Evolutionary conservation across 2,329 filamentous ascomycete genomes (phyloP).

Genomic region (Xylaria sp.): DNA sequence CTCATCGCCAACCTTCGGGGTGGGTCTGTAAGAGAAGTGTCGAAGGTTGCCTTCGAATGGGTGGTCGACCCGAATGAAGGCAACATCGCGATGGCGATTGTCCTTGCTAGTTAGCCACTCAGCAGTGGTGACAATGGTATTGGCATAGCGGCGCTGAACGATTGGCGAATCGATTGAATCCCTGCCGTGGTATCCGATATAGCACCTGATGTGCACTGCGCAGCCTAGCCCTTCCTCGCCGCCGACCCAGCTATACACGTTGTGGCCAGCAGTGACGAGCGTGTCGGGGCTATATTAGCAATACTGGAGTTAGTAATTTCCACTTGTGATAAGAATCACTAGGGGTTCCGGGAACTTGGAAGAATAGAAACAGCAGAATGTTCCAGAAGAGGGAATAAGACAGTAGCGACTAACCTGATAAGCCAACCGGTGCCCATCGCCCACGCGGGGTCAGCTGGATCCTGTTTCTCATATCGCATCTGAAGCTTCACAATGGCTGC

Average conservation of each 20-base stretch:
- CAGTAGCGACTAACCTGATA: background rate
- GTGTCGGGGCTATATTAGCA: background rate
- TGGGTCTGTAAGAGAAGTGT: constrained; percentile 16
- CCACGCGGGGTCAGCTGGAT: background rate
- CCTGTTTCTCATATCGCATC: constrained; percentile 22
- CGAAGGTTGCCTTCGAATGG: constrained; percentile 17
- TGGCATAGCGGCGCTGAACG: constrained; percentile 6
- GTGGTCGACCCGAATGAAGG: constrained; percentile 13
- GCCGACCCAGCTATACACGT: constrained; percentile 10
- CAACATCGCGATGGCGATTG: constrained; percentile 18
- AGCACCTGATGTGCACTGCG: constrained; percentile 16
- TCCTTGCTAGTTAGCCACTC: constrained; percentile 21
- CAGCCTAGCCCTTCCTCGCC: constrained; percentile 9
- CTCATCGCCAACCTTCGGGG: constrained; percentile 12
- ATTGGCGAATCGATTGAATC: constrained; percentile 14
- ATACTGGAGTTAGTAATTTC: background rate
- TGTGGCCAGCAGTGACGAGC: constrained; percentile 16
- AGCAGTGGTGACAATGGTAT: constrained; percentile 9
- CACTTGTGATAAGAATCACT: background rate
- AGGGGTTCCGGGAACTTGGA: background rate
- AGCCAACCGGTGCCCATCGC: constrained; percentile 22
- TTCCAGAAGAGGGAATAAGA: background rate
- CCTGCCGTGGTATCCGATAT: constrained; percentile 15
- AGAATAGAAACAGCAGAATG: background rate
- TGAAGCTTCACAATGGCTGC: constrained; percentile 22